These are phyloP conservation scores for Marasmius sp. DNA, from an alignment of 1,284 basidiomycete species.

Conservation along the genomic window DNA sequence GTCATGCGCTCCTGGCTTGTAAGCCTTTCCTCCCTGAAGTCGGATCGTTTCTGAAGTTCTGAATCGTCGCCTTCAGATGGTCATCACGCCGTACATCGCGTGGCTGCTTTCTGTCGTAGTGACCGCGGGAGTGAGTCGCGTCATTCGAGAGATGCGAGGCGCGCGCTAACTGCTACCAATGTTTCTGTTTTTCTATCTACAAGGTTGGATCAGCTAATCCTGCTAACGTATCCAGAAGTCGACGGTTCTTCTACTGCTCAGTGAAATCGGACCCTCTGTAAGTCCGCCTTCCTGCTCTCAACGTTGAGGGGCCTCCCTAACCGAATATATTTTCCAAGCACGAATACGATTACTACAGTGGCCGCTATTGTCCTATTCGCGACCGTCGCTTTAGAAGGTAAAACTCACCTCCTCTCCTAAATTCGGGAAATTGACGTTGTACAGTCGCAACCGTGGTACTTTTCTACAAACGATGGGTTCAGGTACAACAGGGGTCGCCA, in stretches of 20 bases:
- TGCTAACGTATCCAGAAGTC: constrained; percentile 37
- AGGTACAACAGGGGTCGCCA: constrained; percentile 21
- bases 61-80: constrained; percentile 30
- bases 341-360: constrained; percentile 37
- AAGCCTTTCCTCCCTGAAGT: constrained; percentile 12
- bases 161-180: not conserved
- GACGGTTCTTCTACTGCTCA: constrained; percentile 52
- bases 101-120: constrained; percentile 36
- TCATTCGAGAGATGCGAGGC: not conserved
- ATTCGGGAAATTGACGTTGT: constrained; percentile 7
- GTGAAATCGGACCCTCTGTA: constrained; percentile 38
- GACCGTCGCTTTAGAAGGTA: constrained; percentile 33
- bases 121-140: constrained; percentile 37
- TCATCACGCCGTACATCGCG: constrained; percentile 39
- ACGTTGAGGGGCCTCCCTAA: not conserved
- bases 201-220: constrained; percentile 42
- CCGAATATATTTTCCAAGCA: constrained; percentile 22
- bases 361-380: constrained; percentile 36
- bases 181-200: not conserved
- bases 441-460: constrained; percentile 41
- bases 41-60: not conserved
- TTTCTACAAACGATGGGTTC: constrained; percentile 35
- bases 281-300: constrained; percentile 9
- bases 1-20: constrained; percentile 36
- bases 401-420: constrained; percentile 1